Evolutionary conservation across 1,284 basidiomycete species (phyloP), one percentile per base, ranked within the genome.

Genomic region (Ustilago tritici): DNA sequence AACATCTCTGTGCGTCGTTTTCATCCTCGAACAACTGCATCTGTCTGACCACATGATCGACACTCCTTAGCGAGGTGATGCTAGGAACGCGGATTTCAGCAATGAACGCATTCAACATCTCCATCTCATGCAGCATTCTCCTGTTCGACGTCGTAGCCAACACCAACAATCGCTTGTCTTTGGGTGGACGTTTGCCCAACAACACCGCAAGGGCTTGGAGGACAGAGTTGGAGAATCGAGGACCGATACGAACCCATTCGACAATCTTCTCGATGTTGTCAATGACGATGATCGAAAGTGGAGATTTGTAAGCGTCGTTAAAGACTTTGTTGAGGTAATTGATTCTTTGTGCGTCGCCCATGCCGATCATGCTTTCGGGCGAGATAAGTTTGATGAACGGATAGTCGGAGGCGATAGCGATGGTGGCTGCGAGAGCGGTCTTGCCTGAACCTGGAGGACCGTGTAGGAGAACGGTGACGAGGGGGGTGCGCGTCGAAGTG

Each of bases 331-430:
- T 93, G 82, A 99, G 93, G 9, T 95, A 91, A 2, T 92, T 89
- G 62, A 99, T 93, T 88, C 99, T 99, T 85, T 95, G 93, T 14
- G 89, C 87, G 85, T 99, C 97, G 31, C 91, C 91, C 87, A 91
- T 96, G 9, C 97, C 97, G 65, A 99, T 94, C 96, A 99, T 98
- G 82, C 90, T 92, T 84, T 99, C 97, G 0, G 97, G 94, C 15
- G 95, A 94, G 76, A 99, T 91, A 57, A 99, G 90, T 88, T 99
- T 98, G 89, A 99, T 98, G 89, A 99, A 99, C 0, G 97, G 97
- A 87, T 93, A 99, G 73, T 92, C 90, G 14, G 96, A 98, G 11
- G 91, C 90, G 88, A 95, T 92, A 9, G 96, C 97, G 66, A 99
- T 97, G 9, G 93, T 94, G 4, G 95, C 97, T 5, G 94, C 96